Percentiles rank a stretch among this genome's conserved stretches.
These are phyloP conservation scores for Alectoria sarmentosa DNA, from an alignment of 495 filamentous ascomycete genomes.

Conservation along the genomic window DNA sequence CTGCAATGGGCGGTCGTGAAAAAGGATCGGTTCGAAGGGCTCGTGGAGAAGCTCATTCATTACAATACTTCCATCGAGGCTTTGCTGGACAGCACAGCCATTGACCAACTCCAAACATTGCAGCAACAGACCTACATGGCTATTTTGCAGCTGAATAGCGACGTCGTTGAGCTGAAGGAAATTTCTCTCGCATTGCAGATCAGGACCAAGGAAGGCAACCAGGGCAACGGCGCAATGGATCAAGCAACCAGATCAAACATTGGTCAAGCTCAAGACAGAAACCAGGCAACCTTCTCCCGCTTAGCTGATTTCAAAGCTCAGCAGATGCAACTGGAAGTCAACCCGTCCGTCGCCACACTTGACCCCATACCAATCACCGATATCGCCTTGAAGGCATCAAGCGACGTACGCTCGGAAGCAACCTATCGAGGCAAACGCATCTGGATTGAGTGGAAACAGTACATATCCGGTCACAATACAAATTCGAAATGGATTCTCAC, in stretches of 20 bases:
- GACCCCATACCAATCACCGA: not conserved
- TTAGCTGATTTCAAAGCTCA: slow-evolving; percentile 12
- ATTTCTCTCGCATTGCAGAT: slow-evolving; percentile 14
- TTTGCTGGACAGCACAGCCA: slow-evolving; percentile 9
- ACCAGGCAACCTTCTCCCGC: not conserved
- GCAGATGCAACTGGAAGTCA: not conserved
- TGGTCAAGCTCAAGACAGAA: not conserved
- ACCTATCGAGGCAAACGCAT: slow-evolving; percentile 3
- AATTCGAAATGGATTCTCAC: slow-evolving; percentile 2
- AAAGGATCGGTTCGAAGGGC: slow-evolving; percentile 14
- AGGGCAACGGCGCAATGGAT: not conserved
- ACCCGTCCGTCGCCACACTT: not conserved
- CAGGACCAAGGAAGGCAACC: not conserved
- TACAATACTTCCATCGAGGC: slow-evolving; percentile 19
- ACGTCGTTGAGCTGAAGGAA: slow-evolving; percentile 10
- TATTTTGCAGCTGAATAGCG: slow-evolving; percentile 17
- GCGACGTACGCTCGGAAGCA: slow-evolving; percentile 6
- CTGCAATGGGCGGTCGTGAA: slow-evolving; percentile 21
- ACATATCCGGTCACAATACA: not conserved
- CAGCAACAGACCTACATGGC: slow-evolving; percentile 14
- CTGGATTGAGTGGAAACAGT: slow-evolving; percentile 16
- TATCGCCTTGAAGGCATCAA: slow-evolving; percentile 3
- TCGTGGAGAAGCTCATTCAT: slow-evolving; percentile 18
- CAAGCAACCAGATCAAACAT: not conserved
- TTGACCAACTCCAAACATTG: slow-evolving; percentile 11